Evolutionary conservation across 2,329 filamentous ascomycete genomes (phyloP), one percentile per base, ranked within the genome.

Genomic region (Fusarium staphyleae): DNA sequence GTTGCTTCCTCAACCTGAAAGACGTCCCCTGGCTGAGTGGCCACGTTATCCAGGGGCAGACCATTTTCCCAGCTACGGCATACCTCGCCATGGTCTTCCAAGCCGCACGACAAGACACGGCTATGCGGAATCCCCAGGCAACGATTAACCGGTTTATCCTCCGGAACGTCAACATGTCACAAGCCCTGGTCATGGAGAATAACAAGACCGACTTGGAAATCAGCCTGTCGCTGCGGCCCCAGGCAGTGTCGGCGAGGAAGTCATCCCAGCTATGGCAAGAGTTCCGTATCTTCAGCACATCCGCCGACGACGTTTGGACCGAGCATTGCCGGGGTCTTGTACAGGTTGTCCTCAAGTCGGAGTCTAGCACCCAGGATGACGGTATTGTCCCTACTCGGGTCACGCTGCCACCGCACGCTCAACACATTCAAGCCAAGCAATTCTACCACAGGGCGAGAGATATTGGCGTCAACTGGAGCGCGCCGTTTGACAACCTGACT

Each of bases 181-280:
- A 22, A 6, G 19, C 19, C 4, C 19, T 22, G 6, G 19, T 22
- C 19, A 22, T 22, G 19, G 19, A 22, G 19, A 22, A 22, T 6
- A 6, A 22, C 19, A 22, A 22, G 19, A 22, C 19, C 19, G 19
- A 22, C 19, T 22, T 22, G 19, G 19, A 22, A 6, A 22, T 22
- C 28, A 29, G 43, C 16, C 33, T 50, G 40, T 50, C 47, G 10
- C 47, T 50, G 9, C 47, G 47, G 10, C 47, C 47, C 5, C 22
- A 50, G 16, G 47, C 47, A 11, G 26, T 26, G 15, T 36, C 30
- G 8, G 47, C 47, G 9, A 43, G 47, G 16, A 50, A 50, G 22
- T 50, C 47, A 13, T 50, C 30, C n/a, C 40, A 43, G 18, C 16
- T 26, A 18, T 50, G 47, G 47, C 24, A 43, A 44, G 47, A 50